phyloP scores from a whole-genome alignment of 2,329 filamentous ascomycete species.

The Talaromyces sp. region DNA sequence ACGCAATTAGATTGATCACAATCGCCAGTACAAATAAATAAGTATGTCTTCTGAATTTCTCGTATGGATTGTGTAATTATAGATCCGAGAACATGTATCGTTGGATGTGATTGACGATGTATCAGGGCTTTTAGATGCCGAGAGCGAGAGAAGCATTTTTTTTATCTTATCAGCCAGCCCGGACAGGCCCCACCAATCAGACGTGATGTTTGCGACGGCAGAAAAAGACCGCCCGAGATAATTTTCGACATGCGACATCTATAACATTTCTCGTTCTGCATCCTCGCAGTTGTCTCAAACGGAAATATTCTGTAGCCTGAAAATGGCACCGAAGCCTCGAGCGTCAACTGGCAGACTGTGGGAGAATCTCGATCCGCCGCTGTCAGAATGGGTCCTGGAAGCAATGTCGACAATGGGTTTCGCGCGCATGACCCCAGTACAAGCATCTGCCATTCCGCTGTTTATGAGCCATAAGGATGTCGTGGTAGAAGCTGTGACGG shows the following conservation, averaged over 20 bases:
- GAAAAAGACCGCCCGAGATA: constrained; percentile 17
- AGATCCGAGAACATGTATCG: not conserved
- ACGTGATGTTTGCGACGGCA: not conserved
- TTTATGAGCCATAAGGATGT: constrained; percentile 90
- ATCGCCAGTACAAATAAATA: no score
- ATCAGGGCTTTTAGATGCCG: not conserved
- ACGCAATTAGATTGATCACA: not conserved
- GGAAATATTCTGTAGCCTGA: not conserved
- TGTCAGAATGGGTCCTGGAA: constrained; percentile 81
- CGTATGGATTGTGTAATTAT: not conserved
- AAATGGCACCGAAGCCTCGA: constrained; percentile 44
- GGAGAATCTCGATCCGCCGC: constrained; percentile 65
- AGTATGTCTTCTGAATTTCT: not conserved
- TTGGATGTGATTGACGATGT: not conserved
- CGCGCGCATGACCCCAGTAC: constrained; percentile 85
- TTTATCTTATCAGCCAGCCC: constrained; percentile 18
- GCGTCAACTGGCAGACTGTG: constrained; percentile 54
- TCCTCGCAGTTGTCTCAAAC: not conserved
- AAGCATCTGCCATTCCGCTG: constrained; percentile 83
- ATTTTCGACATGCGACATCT: constrained; percentile 12
- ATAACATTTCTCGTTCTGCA: not conserved
- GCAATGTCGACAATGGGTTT: constrained; percentile 84
- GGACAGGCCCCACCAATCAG: constrained; percentile 13
- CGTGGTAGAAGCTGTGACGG: constrained; percentile 88
- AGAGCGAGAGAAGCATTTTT: constrained; percentile 3